Evolutionary conservation across 805 yeast genomes (phyloP), one percentile per base, ranked within the genome.

Genomic region (Spathaspora girioi): DNA sequence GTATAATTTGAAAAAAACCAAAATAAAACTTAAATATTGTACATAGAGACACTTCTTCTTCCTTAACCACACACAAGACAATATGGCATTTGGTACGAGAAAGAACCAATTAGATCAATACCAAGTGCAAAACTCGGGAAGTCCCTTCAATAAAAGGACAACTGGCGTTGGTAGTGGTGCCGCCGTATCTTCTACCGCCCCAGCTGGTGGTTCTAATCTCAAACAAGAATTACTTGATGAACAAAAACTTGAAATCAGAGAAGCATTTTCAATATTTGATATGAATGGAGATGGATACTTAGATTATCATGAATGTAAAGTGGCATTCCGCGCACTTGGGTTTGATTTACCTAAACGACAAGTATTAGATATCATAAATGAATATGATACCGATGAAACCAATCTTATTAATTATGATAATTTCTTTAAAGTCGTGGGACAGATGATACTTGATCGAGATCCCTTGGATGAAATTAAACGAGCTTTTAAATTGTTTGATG

Each of bases 281-380:
- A 85, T 89, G 87, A 90, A 94, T 68, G 83, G 82, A 53, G 98
- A 94, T 66, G 96, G 97, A 3, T 80, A 77, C 57, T 76, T 94
- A 48, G 97, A 94, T 61, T 93, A 88, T 66, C 98, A 94, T 62
- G 98, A 93, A 61, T 75, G 90, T 56, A 92, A 90, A 68, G 97
- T 91, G 17, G 97, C 99, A 0, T 82, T 94, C 73, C 74, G 96
- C 50, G 99, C 99, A 0, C 75, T 94, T 41, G 98, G 97, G 26
- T 93, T 94, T 63, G 96, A 89, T 47, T 78, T 88, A 59, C 71
- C 87, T 27, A 84, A 91, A 60, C 79, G 84, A 55, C 90, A 87
- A 51, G 87, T 93, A 2, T 75, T 87, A 55, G 84, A 83, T 46
- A 79, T 90, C 19, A 85, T 94, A 45, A 86, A 84, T 49, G 92